Percentiles rank a stretch among this genome's conserved stretches.
These are phyloP conservation scores for Dendrostoma leiphaemia DNA, from an alignment of 2,329 filamentous ascomycete genomes.

Conservation along the genomic window DNA sequence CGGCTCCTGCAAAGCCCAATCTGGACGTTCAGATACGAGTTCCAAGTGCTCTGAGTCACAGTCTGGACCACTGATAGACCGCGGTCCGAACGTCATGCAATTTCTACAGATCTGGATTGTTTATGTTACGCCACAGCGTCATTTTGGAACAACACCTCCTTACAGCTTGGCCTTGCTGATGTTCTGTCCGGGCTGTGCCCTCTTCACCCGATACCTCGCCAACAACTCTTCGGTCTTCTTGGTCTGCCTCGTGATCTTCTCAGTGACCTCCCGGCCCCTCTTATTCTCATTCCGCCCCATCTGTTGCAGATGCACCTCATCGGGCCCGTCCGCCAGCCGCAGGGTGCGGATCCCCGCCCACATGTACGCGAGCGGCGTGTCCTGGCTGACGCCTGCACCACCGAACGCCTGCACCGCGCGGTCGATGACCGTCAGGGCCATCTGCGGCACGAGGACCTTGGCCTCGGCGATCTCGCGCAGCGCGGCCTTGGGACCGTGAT, in stretches of 20 bases:
- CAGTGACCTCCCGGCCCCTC: slow-evolving; percentile 58
- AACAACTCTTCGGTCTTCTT: slow-evolving; percentile 65
- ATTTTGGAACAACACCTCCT: too few species aligned
- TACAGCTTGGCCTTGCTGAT: slow-evolving; percentile 50
- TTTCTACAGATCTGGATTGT: too few species aligned
- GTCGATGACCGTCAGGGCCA: slow-evolving; percentile 84
- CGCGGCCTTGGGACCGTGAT: slow-evolving; percentile 81
- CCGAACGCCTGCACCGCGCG: slow-evolving; percentile 92
- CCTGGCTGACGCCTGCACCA: slow-evolving; percentile 86
- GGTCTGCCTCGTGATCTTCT: slow-evolving; percentile 63
- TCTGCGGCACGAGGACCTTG: slow-evolving; percentile 85
- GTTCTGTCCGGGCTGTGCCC: slow-evolving; percentile 48
- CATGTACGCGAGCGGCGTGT: slow-evolving; percentile 85
- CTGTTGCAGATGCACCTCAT: slow-evolving; percentile 90
- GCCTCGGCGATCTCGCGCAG: slow-evolving; percentile 93
- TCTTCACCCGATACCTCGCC: slow-evolving; percentile 51
- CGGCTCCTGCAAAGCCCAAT: too few species aligned
- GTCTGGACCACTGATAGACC: too few species aligned
- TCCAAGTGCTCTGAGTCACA: too few species aligned
- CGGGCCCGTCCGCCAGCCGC: slow-evolving; percentile 86
- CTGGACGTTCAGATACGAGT: too few species aligned
- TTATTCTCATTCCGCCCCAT: slow-evolving; percentile 79
- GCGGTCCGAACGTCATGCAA: too few species aligned
- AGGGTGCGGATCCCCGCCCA: slow-evolving; percentile 81
- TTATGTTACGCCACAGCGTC: too few species aligned